Conservation (phyloP, 208 protist species). For the Leishmania tarentolae region DNA sequence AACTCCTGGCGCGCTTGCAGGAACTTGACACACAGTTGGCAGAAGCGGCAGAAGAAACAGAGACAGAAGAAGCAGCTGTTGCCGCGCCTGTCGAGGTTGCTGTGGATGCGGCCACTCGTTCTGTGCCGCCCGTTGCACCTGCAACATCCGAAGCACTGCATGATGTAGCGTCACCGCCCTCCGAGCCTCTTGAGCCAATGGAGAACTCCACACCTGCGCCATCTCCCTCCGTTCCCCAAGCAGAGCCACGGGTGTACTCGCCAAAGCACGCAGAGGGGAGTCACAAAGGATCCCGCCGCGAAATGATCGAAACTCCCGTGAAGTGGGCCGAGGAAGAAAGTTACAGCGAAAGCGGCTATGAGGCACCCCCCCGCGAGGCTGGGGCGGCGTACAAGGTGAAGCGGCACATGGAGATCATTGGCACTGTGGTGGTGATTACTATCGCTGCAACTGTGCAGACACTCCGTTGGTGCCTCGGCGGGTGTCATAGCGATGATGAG, state of each 20-base stretch:
- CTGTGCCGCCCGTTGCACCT: neutral
- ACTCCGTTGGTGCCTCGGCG: slow-evolving; percentile 25
- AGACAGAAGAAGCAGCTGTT: neutral
- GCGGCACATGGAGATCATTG: slow-evolving; percentile 18
- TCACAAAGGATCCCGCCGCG: neutral
- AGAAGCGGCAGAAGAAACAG: neutral
- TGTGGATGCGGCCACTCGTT: neutral
- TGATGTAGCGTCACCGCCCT: neutral
- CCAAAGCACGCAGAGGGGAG: neutral
- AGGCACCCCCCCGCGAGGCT: slow-evolving; percentile 16
- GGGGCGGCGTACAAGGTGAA: slow-evolving; percentile 23
- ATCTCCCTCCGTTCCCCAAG: neutral
- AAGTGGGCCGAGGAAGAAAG: slow-evolving; percentile 19
- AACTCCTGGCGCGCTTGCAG: slow-evolving; percentile 10
- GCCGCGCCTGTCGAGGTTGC: neutral
- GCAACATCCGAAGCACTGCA: neutral
- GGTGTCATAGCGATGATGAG: neutral
- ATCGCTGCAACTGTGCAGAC: slow-evolving; percentile 23
- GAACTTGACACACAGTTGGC: slow-evolving; percentile 14
- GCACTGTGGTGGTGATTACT: slow-evolving; percentile 19
- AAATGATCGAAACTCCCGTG: slow-evolving; percentile 16
- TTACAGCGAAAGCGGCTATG: slow-evolving; percentile 33
- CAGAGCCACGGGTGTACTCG: neutral
- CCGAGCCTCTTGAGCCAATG: neutral
- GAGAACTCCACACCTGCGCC: neutral